Evolutionary conservation across 768 basidiomycete genomes (phyloP).

Genomic region (Boletus reticulatus): DNA sequence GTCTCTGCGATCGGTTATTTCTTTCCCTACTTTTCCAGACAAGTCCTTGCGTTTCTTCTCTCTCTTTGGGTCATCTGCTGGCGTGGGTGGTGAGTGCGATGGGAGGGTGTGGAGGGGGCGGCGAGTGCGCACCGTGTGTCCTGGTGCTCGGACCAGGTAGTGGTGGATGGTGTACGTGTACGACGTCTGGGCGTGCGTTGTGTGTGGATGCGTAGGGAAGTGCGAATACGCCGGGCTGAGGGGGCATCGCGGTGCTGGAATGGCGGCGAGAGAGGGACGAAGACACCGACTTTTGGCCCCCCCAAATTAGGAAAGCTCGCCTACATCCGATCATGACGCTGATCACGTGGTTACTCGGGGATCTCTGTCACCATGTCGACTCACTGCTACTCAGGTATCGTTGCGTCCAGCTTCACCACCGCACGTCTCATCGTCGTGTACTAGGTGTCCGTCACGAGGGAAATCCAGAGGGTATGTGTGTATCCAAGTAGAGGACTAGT

Average conservation of each 20-base stretch:
- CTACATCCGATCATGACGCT: constrained; percentile 22
- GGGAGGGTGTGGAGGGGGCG: constrained; percentile 1
- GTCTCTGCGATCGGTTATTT: constrained; percentile 71
- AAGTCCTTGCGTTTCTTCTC: constrained; percentile 70
- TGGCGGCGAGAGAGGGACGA: neutral
- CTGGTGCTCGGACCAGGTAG: constrained; percentile 44
- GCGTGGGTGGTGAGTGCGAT: constrained; percentile 29
- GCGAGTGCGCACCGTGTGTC: constrained; percentile 36
- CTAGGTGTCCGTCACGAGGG: neutral
- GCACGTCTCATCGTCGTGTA: neutral
- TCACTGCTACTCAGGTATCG: neutral
- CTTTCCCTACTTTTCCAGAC: constrained; percentile 68
- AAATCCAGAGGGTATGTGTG: neutral
- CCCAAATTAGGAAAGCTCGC: constrained; percentile 18
- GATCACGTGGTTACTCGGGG: constrained; percentile 13
- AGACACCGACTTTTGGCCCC: constrained; percentile 12
- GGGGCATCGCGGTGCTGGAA: constrained; percentile 46
- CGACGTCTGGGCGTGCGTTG: constrained; percentile 38
- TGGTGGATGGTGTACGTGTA: constrained; percentile 39
- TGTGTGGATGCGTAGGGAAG: constrained; percentile 53
- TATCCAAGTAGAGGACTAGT: neutral
- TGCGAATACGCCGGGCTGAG: constrained; percentile 67
- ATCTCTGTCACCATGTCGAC: neutral
- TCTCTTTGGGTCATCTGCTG: constrained; percentile 48
- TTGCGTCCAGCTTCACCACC: no score